Evolutionary conservation across 768 basidiomycete genomes (phyloP), one percentile per base, ranked within the genome.

Genomic region (Naganishia onofrii): DNA sequence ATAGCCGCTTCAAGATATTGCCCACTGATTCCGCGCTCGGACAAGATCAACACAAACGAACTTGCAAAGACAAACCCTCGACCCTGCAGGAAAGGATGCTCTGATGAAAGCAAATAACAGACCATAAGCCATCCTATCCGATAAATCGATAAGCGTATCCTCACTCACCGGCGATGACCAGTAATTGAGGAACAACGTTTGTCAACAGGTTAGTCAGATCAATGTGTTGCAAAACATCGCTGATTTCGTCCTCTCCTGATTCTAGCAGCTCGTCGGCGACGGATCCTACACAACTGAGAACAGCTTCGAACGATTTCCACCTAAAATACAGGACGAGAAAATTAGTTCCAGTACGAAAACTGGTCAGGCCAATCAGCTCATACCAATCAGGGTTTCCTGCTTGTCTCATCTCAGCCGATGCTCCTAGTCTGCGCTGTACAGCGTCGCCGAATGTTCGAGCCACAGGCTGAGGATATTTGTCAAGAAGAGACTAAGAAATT

Each of bases 11-110:
- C 88, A 38, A 98, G 84, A 77, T 97, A 98, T 76, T 93, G 91
- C 0, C 87, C 86, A 0, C 91, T 88, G 57, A 93, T 84, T 3
- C 66, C 67, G 17, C 38, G 32, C 28, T 68, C 55, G 68, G 87
- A 84, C 15, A 85, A 74, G 0, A 92, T 89, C 5, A 97, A 84
- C 12, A 89, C 81, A 76, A 88, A 97, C 76, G 93, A 89, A 76
- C 92, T 93, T 2, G 93, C 92, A 74, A 97, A 94, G 54, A 98
- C 91, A 71, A 97, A 96, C 0, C 88, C 91, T 71, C 96, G 86
- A 13, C 95, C 96, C 81, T 97, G 95, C 32, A 99, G 81, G 86
- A 97, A 99, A 0, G 93, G 93, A 68, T 85, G 85, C 28, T 92
- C 94, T 95, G n/a, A n/a, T n/a, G n/a, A 74, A 6, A 19, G 64